phyloP scores from a whole-genome alignment of 1,284 basidiomycete genomes.

The Ustilago xerochloae region DNA sequence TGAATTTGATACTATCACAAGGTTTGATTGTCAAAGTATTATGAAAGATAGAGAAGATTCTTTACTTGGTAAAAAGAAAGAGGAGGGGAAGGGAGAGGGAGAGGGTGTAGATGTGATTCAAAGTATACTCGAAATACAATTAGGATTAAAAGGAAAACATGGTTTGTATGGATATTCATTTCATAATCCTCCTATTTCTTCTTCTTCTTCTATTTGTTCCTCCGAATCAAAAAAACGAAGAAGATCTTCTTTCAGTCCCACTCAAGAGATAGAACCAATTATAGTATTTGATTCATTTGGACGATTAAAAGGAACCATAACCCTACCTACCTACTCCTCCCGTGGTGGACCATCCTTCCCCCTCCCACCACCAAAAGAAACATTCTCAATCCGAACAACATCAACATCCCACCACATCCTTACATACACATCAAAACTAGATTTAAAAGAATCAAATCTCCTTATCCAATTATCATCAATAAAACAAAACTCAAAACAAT shows the following conservation, averaged over 20 bases:
- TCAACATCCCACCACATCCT: background rate
- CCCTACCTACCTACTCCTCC: conserved; percentile 2
- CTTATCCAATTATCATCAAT: background rate
- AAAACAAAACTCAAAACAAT: background rate
- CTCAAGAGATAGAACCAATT: conserved; percentile 1
- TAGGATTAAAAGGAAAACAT: conserved; percentile 15
- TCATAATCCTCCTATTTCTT: background rate
- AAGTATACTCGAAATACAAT: conserved; percentile 12
- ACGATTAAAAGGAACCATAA: conserved; percentile 10
- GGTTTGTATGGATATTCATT: conserved; percentile 31
- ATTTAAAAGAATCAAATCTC: background rate
- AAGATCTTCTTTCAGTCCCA: too few relatives aligned
- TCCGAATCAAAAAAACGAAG: background rate
- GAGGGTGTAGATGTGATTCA: conserved; percentile 6
- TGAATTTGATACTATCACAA: conserved; percentile 9
- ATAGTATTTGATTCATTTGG: conserved; percentile 39
- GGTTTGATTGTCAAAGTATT: background rate
- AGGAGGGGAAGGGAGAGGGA: background rate
- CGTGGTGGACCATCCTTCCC: conserved; percentile 22
- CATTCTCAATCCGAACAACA: conserved; percentile 3
- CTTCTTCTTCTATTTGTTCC: background rate
- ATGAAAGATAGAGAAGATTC: background rate
- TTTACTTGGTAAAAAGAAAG: background rate
- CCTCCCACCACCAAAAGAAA: conserved; percentile 18
- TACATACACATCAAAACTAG: background rate